Evolutionary conservation across 106 monocot genomes (phyloP).

Genomic region (Allium cepa): DNA sequence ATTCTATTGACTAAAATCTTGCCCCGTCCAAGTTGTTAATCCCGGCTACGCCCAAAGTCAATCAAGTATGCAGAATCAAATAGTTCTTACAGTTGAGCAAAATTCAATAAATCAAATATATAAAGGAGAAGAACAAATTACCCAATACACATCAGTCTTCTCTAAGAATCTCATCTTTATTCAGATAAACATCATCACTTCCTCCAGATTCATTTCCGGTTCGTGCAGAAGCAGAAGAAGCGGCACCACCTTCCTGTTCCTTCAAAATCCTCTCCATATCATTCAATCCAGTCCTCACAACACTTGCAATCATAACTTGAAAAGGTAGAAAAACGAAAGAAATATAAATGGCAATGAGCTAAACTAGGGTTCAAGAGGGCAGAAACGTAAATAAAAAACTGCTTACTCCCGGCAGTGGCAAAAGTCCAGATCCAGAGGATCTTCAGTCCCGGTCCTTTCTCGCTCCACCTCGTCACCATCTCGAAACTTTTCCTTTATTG

Average conservation of each 20-base stretch:
- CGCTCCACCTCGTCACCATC: slow-evolving; percentile 66
- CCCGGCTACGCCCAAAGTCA: too few relatives aligned
- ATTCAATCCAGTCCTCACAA: slow-evolving; percentile 32
- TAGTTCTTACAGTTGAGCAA: neutral
- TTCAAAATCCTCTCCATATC: slow-evolving; percentile 63
- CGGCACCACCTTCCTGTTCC: slow-evolving; percentile 16
- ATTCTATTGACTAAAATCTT: too few relatives aligned
- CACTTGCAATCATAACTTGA: slow-evolving; percentile 45
- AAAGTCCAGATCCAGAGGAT: slow-evolving; percentile 89
- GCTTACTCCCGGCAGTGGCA: slow-evolving; percentile 64
- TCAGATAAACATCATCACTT: too few relatives aligned
- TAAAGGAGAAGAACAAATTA: neutral
- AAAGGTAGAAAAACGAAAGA: neutral
- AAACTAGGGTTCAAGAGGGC: neutral
- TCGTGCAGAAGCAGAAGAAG: neutral
- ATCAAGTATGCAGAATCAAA: too few relatives aligned
- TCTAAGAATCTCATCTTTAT: neutral
- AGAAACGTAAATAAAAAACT: neutral
- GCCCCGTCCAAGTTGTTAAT: too few relatives aligned
- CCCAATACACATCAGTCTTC: neutral
- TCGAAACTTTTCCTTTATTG: neutral
- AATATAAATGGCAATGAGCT: neutral
- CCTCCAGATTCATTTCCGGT: neutral
- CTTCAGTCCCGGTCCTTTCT: slow-evolving; percentile 87
- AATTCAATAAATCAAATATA: neutral